Conservation (phyloP, 371 early-diverging fungal genomes). For the Capniomyces stellatus region DNA sequence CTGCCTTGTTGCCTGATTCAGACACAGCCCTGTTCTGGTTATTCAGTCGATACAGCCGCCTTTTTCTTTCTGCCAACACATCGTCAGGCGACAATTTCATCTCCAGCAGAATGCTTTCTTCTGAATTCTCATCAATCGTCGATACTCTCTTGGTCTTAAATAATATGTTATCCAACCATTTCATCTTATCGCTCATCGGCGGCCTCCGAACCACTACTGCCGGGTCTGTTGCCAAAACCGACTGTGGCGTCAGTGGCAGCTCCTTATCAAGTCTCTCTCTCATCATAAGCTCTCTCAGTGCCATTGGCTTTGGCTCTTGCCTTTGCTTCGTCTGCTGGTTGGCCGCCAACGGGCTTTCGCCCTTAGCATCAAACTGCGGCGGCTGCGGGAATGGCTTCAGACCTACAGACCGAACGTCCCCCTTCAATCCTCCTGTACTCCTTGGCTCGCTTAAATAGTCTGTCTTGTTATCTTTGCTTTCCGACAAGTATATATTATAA, state of each 20-base stretch:
- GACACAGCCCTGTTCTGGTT: too few relatives aligned
- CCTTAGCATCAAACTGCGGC: too few relatives aligned
- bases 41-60: too few relatives aligned
- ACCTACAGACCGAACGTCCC: too few relatives aligned
- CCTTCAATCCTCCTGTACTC: too few relatives aligned
- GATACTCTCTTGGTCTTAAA: conserved; percentile 24
- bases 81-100: too few relatives aligned
- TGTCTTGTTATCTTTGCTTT: background rate
- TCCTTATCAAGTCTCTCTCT: background rate
- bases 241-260: background rate
- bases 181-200: too few relatives aligned
- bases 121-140: conserved; percentile 22
- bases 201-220: conserved; percentile 17
- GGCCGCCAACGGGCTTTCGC: background rate
- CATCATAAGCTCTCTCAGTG: background rate
- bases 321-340: background rate
- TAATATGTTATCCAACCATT: conserved; percentile 26
- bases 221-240: conserved; percentile 1
- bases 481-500: conserved; percentile 10
- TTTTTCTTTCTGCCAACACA: too few relatives aligned
- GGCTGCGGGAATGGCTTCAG: too few relatives aligned
- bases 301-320: background rate
- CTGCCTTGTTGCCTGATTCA: too few relatives aligned
- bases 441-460: too few relatives aligned
- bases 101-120: conserved; percentile 18